Evolutionary conservation across 2,329 filamentous ascomycete genomes (phyloP), one percentile per base, ranked within the genome.

Genomic region (Basipetospora sp.): DNA sequence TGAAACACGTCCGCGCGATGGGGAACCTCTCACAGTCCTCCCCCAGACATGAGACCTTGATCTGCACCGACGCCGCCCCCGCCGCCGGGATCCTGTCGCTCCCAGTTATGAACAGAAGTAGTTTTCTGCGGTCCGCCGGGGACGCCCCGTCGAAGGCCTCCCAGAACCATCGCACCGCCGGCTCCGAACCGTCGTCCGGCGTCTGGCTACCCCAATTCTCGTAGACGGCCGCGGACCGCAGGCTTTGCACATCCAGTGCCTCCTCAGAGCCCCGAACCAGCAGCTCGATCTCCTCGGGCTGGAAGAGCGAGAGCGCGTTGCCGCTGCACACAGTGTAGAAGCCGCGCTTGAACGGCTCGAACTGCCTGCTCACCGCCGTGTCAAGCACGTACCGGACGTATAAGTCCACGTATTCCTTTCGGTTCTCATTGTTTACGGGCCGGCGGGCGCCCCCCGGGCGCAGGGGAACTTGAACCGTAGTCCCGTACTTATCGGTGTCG

Each of bases 291-390:
- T 94, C 87, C 53, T 94, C 86, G 0, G 87, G 80, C 13, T 83
- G 74, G 56, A 94, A 94, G 2, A 94, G 69, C 1, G 80, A 84
- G 26, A 94, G 65, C 1, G 87, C 86, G 52, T 90, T 93, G 26
- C 86, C 84, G 26, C 80, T 82, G 52, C 85, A 93, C 19, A 94
- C 84, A 0, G 82, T 92, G 54, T 85, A 94, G 57, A 94, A 94
- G 1, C 87, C 87, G 39, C 86, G 74, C 53, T 90, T 90, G 65
- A 94, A 94, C 1, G 87, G 86, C 52, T 93, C 85, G 45, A 92
- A 94, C 51, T 94, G 86, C 29, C 83, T 71, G 28, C 72, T 63
- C 2, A 94, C 80, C 1, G 82, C 71, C 5, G 69, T 76, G 48
- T 94, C 85, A 9, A 94, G 72, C 8, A 88, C 56, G 52, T 88